Percentiles rank a stretch among this genome's conserved stretches.
phyloP scores from a whole-genome alignment of 768 basidiomycete genomes.

The Guyanaporus albipodus region DNA sequence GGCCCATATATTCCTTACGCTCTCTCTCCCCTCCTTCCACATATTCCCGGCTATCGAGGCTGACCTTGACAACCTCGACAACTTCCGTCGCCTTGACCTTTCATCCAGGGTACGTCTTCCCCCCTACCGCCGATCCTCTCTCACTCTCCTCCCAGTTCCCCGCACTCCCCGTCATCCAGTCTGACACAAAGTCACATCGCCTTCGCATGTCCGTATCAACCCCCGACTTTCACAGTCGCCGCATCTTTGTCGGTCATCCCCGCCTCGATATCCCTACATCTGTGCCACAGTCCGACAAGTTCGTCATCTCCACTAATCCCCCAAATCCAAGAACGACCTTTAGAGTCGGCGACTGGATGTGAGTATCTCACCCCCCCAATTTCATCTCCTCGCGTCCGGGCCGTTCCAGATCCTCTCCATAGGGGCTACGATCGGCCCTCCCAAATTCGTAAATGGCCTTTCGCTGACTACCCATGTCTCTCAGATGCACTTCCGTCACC shows the following conservation, averaged over 20 bases:
- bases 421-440: conserved; percentile 16
- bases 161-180: conserved; percentile 22
- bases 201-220: conserved; percentile 36
- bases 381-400: conserved; percentile 14
- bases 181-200: conserved; percentile 13
- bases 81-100: conserved; percentile 46
- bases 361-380: conserved; percentile 36
- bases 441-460: conserved; percentile 4
- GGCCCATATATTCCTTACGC: conserved; percentile 54
- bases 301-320: conserved; percentile 63
- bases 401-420: conserved; percentile 10
- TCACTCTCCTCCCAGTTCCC: conserved; percentile 8
- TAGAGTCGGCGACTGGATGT: conserved; percentile 76
- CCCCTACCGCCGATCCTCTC: too few relatives aligned
- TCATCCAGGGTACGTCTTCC: conserved; percentile 25
- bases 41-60: conserved; percentile 55
- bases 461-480: conserved; percentile 9
- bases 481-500: conserved; percentile 60
- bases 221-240: conserved; percentile 29
- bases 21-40: conserved; percentile 44
- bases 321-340: conserved; percentile 67
- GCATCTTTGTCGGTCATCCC: conserved; percentile 10
- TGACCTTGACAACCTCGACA: conserved; percentile 60
- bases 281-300: conserved; percentile 33
- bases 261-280: not conserved